A percentile compares a stretch with the other conserved stretches of the same genome.
These are phyloP conservation scores for Eleusine coracana DNA, from an alignment of 176 grass and related monocot genomes.

Conservation along the genomic window DNA sequence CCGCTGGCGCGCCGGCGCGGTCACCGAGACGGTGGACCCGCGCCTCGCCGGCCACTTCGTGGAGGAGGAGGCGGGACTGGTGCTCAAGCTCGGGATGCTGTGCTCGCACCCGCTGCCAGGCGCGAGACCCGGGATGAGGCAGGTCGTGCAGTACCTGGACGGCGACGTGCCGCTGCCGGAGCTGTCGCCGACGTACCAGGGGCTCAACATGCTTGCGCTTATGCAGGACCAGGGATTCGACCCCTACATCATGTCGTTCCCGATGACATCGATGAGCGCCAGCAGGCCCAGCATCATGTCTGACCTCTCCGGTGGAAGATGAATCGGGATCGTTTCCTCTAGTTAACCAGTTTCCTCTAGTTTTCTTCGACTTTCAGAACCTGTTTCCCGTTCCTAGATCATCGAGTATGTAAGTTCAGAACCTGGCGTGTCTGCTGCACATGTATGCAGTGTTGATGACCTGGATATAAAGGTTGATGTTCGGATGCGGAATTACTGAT, in stretches of 20 bases:
- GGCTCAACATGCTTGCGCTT: conserved; percentile 51
- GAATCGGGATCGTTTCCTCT: not conserved
- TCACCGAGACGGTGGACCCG: conserved; percentile 42
- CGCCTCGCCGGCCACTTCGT: conserved; percentile 40
- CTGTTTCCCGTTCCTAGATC: not conserved
- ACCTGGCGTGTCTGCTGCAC: not conserved
- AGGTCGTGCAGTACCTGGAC: conserved; percentile 56
- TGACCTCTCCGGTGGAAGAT: conserved; percentile 59
- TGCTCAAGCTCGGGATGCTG: conserved; percentile 54
- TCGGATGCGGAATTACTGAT: not conserved
- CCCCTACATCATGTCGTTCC: conserved; percentile 55
- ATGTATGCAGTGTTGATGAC: conserved; percentile 4
- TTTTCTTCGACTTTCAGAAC: not conserved
- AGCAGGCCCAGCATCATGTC: conserved; percentile 42
- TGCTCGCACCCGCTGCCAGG: conserved; percentile 54
- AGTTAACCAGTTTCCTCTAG: not conserved
- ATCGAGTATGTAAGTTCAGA: not conserved
- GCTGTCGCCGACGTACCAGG: conserved; percentile 55
- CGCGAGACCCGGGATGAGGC: conserved; percentile 43
- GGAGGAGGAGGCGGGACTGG: conserved; percentile 43
- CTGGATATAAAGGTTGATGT: conserved; percentile 10
- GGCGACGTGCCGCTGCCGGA: conserved; percentile 53
- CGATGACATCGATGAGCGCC: conserved; percentile 36
- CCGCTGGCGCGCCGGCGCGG: conserved; percentile 40
- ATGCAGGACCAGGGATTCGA: conserved; percentile 63